Percentiles rank a stretch among this genome's conserved stretches.
These are phyloP conservation scores for Aspergillus diversus DNA, from an alignment of 495 filamentous ascomycete species.

Conservation along the genomic window DNA sequence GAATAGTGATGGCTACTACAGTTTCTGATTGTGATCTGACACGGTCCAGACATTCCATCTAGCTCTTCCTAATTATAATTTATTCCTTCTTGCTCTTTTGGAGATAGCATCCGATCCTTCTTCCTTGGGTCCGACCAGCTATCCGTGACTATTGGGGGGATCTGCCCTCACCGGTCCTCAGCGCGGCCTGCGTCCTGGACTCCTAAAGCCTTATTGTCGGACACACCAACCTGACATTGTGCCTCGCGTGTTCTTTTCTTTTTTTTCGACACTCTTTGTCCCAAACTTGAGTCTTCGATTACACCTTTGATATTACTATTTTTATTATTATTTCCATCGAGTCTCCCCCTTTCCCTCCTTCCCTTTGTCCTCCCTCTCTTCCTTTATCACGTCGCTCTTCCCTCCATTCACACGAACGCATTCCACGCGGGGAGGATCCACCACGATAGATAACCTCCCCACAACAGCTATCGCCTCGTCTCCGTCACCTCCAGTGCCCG, in stretches of 20 bases:
- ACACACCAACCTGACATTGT: not conserved
- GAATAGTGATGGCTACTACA: no score
- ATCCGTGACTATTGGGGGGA: no score
- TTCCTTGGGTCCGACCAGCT: no score
- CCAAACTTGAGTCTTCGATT: conserved; percentile 1
- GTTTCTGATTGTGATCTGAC: no score
- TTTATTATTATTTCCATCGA: conserved; percentile 6
- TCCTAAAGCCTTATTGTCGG: not conserved
- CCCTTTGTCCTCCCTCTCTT: conserved; percentile 1
- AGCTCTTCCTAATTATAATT: no score
- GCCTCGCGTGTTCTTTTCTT: conserved; percentile 7
- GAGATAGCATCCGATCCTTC: no score
- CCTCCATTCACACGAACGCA: conserved; percentile 21
- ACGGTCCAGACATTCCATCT: no score
- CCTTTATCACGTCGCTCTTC: conserved; percentile 11
- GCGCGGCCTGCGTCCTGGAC: no score
- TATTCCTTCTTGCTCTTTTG: no score
- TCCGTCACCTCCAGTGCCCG: conserved; percentile 1
- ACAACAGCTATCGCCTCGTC: conserved; percentile 17
- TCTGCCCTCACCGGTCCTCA: no score
- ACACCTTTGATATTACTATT: conserved; percentile 10
- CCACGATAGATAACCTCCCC: conserved; percentile 25
- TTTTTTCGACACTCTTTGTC: conserved; percentile 11
- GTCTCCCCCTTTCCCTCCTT: not conserved
- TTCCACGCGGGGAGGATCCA: conserved; percentile 33